A percentile compares a stretch with the other conserved stretches of the same genome.
Conservation (phyloP, 2,329 filamentous ascomycete species). For the Monosporascus sp. region DNA sequence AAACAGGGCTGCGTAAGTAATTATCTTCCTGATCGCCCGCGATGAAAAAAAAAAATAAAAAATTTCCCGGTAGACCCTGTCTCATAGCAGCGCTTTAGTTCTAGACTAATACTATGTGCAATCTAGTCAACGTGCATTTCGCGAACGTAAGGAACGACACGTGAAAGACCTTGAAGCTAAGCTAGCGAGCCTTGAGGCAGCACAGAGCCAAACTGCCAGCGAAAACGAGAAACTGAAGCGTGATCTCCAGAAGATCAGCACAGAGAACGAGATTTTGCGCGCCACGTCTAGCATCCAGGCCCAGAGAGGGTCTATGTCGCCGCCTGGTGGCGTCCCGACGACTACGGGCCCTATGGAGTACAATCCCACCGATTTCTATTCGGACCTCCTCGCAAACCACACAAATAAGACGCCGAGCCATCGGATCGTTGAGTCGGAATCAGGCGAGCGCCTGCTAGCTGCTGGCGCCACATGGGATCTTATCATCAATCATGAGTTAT, state of each 20-base stretch:
- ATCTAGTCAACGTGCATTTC: constrained; percentile 83
- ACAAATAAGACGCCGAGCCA: constrained; percentile 60
- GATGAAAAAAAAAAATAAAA: not conserved
- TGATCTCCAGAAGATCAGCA: constrained; percentile 76
- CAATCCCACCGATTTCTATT: constrained; percentile 67
- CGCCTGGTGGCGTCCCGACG: constrained; percentile 39
- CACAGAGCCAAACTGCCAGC: constrained; percentile 64
- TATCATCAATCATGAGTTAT: constrained; percentile 75
- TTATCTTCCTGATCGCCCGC: not conserved
- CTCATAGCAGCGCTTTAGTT: not conserved
- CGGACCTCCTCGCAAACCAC: constrained; percentile 56
- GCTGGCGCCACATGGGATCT: constrained; percentile 84
- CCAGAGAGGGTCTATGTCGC: constrained; percentile 34
- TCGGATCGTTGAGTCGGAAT: constrained; percentile 60
- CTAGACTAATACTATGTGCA: constrained; percentile 2
- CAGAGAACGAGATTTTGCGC: constrained; percentile 88
- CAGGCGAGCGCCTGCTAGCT: constrained; percentile 65
- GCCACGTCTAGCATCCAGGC: constrained; percentile 57
- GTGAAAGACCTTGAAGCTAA: constrained; percentile 90
- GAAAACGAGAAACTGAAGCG: constrained; percentile 86
- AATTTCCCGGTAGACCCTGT: not conserved
- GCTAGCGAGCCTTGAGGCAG: constrained; percentile 69
- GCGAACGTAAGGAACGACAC: constrained; percentile 90
- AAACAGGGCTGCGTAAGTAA: constrained; percentile 56
- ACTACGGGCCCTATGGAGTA: constrained; percentile 66